These are phyloP conservation scores for Fonsecaea pedrosoi DNA, from an alignment of 2,329 filamentous ascomycete species.

Conservation along the genomic window DNA sequence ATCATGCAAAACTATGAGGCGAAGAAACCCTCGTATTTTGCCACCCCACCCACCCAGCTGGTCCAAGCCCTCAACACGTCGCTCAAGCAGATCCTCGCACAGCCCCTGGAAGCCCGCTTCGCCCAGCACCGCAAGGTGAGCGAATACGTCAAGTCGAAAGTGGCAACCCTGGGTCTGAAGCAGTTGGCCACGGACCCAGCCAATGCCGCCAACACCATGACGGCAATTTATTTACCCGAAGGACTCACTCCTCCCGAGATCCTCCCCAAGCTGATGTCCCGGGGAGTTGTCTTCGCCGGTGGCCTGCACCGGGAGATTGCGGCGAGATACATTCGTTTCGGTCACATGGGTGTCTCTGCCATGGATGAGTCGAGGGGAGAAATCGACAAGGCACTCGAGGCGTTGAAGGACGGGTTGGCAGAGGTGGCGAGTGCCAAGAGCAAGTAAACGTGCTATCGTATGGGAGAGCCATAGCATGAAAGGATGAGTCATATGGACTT, in stretches of 20 bases:
- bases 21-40: slow-evolving; percentile 97
- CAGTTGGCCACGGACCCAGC: slow-evolving; percentile 84
- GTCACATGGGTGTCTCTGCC: slow-evolving; percentile 96
- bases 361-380: slow-evolving; percentile 80
- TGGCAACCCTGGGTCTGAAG: slow-evolving; percentile 81
- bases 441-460: neutral
- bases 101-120: slow-evolving; percentile 81
- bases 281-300: slow-evolving; percentile 91
- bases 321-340: slow-evolving; percentile 90
- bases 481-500: neutral
- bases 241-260: slow-evolving; percentile 80
- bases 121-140: slow-evolving; percentile 79
- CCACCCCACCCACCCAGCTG: slow-evolving; percentile 92
- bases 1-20: slow-evolving; percentile 99
- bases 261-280: slow-evolving; percentile 81
- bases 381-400: slow-evolving; percentile 81
- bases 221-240: slow-evolving; percentile 92
- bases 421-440: slow-evolving; percentile 72
- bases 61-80: slow-evolving; percentile 91
- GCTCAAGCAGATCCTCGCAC: slow-evolving; percentile 82
- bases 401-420: slow-evolving; percentile 73
- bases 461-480: neutral
- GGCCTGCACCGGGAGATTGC: slow-evolving; percentile 96
- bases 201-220: slow-evolving; percentile 97
- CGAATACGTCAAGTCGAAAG: slow-evolving; percentile 82